A percentile compares a stretch with the other conserved stretches of the same genome.
phyloP scores from a whole-genome alignment of 31 red algal genomes.

The Porphyra umbilicalis region DNA sequence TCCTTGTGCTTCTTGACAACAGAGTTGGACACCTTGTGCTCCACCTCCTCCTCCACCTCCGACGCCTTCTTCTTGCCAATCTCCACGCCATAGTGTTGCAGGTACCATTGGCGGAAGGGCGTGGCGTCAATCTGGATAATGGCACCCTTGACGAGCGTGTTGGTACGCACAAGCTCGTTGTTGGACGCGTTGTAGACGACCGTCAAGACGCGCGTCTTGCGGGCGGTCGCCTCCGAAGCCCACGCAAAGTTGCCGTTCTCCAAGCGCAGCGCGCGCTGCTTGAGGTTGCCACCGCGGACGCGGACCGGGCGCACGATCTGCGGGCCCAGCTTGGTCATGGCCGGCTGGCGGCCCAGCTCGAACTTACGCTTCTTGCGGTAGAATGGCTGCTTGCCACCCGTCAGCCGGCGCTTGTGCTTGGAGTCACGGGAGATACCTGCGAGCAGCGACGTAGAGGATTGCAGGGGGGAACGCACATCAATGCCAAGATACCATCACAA shows the following conservation, averaged over 20 bases:
- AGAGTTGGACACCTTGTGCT: conserved; percentile 23
- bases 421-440: conserved; percentile 87
- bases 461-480: too few species aligned
- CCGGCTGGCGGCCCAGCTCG: conserved; percentile 83
- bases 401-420: conserved; percentile 90
- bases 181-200: conserved; percentile 98
- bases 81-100: conserved; percentile 82
- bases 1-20: conserved; percentile 52
- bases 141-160: conserved; percentile 91
- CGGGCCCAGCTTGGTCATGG: conserved; percentile 84
- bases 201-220: conserved; percentile 78
- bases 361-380: conserved; percentile 96
- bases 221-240: conserved; percentile 64
- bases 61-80: conserved; percentile 91
- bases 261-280: conserved; percentile 80
- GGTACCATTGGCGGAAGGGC: conserved; percentile 82
- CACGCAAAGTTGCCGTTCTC: conserved; percentile 90
- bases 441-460: too few species aligned
- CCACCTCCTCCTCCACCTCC: conserved; percentile 49
- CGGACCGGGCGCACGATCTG: conserved; percentile 91
- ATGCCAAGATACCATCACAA: too few species aligned
- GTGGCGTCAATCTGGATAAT: conserved; percentile 91
- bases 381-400: conserved; percentile 82
- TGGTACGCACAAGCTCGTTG: conserved; percentile 93
- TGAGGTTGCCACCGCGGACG: conserved; percentile 91